Evolutionary conservation across 441 rosid species (phyloP), one percentile per base, ranked within the genome.

Genomic region (Dalechampia spathulata): DNA sequence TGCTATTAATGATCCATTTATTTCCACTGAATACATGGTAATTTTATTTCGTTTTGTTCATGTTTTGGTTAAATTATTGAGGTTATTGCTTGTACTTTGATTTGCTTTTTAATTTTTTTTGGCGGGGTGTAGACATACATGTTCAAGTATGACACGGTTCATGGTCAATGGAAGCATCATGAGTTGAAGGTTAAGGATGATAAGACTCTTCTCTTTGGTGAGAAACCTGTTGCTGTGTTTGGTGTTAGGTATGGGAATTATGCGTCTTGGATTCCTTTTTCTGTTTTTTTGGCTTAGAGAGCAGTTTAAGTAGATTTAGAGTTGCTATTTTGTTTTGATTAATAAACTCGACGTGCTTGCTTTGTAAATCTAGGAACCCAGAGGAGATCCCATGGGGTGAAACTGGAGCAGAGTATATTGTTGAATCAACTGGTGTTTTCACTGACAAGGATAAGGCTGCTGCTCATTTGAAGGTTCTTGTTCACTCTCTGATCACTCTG

Each of bases 381-480:
- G 87, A 82, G 67, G 93, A 85, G 56, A 85, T 82, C 58, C 93
- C 93, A 47, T 85, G 89, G 89, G 79, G 57, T 20, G 72, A 77
- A 72, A 66, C 85, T 7, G 89, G 93, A 40, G 89, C 93, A 6
- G 87, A 82, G 30, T 82, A 25, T 54, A 25, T 85, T 22, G 85
- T 85, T 22, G 89, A 85, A 60, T 83, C 93, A 32, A 85, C 93
- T 40, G 89, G 89, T 36, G 89, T 85, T 44, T 85, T 85, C 70
- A 85, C 89, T 28, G 93, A 85, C 60, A 85, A 80, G 77, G 89
- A 85, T 10, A 85, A 85, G 66, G 93, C 89, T 26, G 78, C 89
- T 63, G 89, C 93, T 51, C 93, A 85, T 64, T 71, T 85, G 78
- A 85, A 85, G 93, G 93, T 61, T 8, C n/a, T 11, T 20, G 22